Evolutionary conservation across 2,329 filamentous ascomycete species (phyloP), one percentile per base, ranked within the genome.

Genomic region (Fusarium redolens): DNA sequence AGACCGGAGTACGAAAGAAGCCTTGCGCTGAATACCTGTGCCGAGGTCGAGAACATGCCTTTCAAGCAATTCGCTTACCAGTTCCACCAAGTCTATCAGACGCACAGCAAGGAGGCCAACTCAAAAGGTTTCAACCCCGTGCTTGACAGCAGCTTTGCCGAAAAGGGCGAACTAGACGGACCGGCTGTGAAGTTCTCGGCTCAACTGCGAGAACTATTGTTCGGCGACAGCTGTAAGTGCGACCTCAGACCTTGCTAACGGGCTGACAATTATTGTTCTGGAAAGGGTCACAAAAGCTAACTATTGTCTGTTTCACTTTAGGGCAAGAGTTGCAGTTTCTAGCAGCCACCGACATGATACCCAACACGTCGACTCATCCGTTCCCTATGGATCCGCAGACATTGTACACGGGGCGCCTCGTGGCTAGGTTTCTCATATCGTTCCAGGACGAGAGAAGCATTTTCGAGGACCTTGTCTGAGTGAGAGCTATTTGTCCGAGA

Each of bases 41-140:
- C 79, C 35, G 85, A 87, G 75, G 82, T 90, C 51, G 88, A 90
- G 76, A 88, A 88, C 72, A 81, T 90, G 81, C 88, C 88, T 1
- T 90, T 90, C 76, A 87, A 85, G 79, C 88, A 90, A 79, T 89
- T 90, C 74, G 86, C 86, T 7, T 88, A 87, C 70, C 87, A 89
- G 79, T 90, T 90, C 77, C 88, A 90, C 78, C 85, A 89, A 75
- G 83, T 89, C 62, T 90, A 89, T 74, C 87, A 89, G 81, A 90
- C 88, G 25, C 86, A 89, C 76, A 84, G 82, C 61, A 82, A 82
- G 71, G 86, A 89, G 69, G 82, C 82, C 7, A 83, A 84, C 47
- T 78, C 83, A 12, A 86, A 82, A 78, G 82, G 87, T 54, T 90
- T 89, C 75, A 90, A 90, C 73, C 88, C 88, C 22, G 78, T 90